These are phyloP conservation scores for Penicillium samsonianum DNA, from an alignment of 495 filamentous ascomycete genomes.

Conservation along the genomic window DNA sequence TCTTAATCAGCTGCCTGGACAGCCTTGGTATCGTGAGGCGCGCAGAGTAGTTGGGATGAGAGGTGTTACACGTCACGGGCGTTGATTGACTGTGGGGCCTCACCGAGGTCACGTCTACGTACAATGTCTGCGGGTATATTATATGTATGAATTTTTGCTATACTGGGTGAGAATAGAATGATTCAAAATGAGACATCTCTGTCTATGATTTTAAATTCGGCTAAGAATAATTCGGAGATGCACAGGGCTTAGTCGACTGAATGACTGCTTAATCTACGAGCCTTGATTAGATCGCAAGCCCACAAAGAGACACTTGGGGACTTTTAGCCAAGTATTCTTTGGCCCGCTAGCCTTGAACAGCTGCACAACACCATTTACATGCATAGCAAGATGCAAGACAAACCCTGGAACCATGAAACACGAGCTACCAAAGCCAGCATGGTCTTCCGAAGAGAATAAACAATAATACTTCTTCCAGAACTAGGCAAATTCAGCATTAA, in stretches of 20 bases:
- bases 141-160: background rate
- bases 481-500: too few species aligned
- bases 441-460: too few species aligned
- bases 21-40: constrained; percentile 1
- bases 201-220: background rate
- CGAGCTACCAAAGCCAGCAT: too few species aligned
- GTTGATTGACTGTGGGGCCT: constrained; percentile 6
- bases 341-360: constrained; percentile 28
- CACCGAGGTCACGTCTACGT: constrained; percentile 13
- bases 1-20: background rate
- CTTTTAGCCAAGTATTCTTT: constrained; percentile 15
- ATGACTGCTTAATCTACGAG: background rate
- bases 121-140: constrained; percentile 17
- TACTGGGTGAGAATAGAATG: background rate
- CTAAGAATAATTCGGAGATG: background rate
- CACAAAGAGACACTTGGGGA: constrained; percentile 23
- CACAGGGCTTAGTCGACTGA: background rate
- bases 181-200: background rate
- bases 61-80: constrained; percentile 17
- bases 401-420: constrained; percentile 23
- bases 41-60: constrained; percentile 10
- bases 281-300: constrained; percentile 22
- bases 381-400: constrained; percentile 29
- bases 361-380: constrained; percentile 32
- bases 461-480: too few species aligned